Base-by-base conservation (phyloP, 768 basidiomycete genomes). In the Infundibulicybe gibba region DNA sequence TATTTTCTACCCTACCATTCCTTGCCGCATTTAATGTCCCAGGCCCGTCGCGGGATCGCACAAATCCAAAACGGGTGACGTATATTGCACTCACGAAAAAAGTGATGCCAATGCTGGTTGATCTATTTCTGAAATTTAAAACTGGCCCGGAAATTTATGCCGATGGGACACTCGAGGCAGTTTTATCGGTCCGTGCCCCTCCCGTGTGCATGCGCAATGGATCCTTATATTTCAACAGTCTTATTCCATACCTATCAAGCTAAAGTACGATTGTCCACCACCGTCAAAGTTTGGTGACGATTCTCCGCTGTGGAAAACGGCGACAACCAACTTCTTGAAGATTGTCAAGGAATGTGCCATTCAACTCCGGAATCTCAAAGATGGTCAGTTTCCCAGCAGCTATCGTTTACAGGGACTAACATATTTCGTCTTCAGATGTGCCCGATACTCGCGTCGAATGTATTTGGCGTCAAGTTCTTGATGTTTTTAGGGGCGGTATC, bases 251-350 rank as follows among this genome's bases (percentile, higher is more conserved):
- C 94, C 95, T 2, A 82, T 97, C 61, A 93, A 94, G 59, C 70
- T 98, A 52, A 94, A 94, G 65, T 95, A 97, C 53, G 92, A 95
- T 32, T 97, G 94, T 62, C 94, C 95, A 0, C 69, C 88, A 0
- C 79, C 95, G 0, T 92, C 87, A 34, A 93, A 86, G 59, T 91
- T 82, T 59, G 92, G 90, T 2, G 85, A 90, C 45, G 95, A 94
- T 57, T 68, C 65, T 16, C 93, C 94, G 0, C 68, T 99, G 2
- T 98, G 95, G 95, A 94, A 94, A 68, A 94, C 92, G 0, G 94
- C 93, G n/a, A 92, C 88, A 2, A 78, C 74, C 12, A 83, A 75
- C 56, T 91, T 91, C 64, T 68, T 94, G 57, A 71, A 72, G 12
- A 75, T 90, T 30, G 84, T 90, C 38, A 87, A 81, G 47, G 85